Percentiles rank a stretch among this genome's conserved stretches.
These are phyloP conservation scores for Grosmannia huntii DNA, from an alignment of 2,329 filamentous ascomycete species.

Conservation along the genomic window DNA sequence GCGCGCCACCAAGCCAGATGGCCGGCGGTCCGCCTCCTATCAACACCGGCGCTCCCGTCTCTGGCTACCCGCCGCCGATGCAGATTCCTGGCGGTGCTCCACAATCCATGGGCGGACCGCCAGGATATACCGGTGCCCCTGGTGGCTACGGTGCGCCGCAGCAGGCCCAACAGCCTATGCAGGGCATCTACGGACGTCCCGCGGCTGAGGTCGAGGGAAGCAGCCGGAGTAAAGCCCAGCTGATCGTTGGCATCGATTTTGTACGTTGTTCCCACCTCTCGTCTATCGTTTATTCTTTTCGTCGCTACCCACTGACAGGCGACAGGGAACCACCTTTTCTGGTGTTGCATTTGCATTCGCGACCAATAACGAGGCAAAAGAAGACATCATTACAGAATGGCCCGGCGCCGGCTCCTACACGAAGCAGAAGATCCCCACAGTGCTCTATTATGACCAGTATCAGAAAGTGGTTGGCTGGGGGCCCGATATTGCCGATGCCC, in stretches of 20 bases:
- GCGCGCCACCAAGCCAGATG: slow-evolving; percentile 48
- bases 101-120: slow-evolving; percentile 29
- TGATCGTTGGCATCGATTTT: slow-evolving; percentile 98
- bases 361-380: slow-evolving; percentile 93
- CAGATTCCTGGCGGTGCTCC: slow-evolving; percentile 29
- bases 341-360: slow-evolving; percentile 95
- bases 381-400: slow-evolving; percentile 99
- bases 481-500: slow-evolving; percentile 90
- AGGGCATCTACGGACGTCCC: slow-evolving; percentile 27
- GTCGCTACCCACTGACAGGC: background rate
- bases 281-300: background rate
- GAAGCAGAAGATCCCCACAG: slow-evolving; percentile 99
- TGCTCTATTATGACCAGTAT: slow-evolving; percentile 99
- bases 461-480: slow-evolving; percentile 99
- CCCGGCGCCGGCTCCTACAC: slow-evolving; percentile 94
- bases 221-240: slow-evolving; percentile 83
- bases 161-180: slow-evolving; percentile 13
- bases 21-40: slow-evolving; percentile 53
- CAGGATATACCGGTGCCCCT: slow-evolving; percentile 30
- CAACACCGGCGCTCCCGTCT: slow-evolving; percentile 47
- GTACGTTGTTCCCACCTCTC: slow-evolving; percentile 39
- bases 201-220: slow-evolving; percentile 71
- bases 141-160: slow-evolving; percentile 37
- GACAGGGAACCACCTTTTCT: slow-evolving; percentile 88
- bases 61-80: slow-evolving; percentile 48